Conservation (phyloP, 2,329 filamentous ascomycete species). For the Phaeomoniella chlamydospora region DNA sequence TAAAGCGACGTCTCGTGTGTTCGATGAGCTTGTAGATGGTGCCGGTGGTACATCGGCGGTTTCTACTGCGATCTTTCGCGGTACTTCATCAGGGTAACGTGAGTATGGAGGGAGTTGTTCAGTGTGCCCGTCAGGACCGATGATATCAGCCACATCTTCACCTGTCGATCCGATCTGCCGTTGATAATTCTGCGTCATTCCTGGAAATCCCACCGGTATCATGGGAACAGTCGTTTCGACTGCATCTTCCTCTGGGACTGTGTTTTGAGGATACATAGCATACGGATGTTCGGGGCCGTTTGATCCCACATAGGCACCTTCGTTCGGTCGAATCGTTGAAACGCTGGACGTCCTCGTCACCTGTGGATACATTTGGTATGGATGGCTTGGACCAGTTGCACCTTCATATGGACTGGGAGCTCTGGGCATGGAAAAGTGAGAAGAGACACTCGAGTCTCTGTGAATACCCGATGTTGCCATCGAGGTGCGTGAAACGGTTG, state of each 20-base stretch:
- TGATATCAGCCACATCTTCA: conserved; percentile 74
- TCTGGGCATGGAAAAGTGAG: conserved; percentile 28
- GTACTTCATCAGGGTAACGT: conserved; percentile 66
- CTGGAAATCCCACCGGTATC: conserved; percentile 62
- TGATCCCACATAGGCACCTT: conserved; percentile 44
- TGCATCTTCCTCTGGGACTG: conserved; percentile 42
- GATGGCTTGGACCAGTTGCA: conserved; percentile 62
- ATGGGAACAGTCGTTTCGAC: conserved; percentile 18
- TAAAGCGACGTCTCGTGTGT: conserved; percentile 34
- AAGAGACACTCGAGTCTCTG: conserved; percentile 28
- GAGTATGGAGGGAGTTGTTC: conserved; percentile 89
- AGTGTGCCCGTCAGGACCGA: conserved; percentile 75
- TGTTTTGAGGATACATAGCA: conserved; percentile 71
- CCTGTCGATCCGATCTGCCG: conserved; percentile 55
- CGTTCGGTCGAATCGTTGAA: conserved; percentile 47
- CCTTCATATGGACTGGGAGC: conserved; percentile 53
- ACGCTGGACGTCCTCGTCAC: conserved; percentile 46
- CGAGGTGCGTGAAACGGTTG: conserved; percentile 7
- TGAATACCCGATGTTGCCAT: conserved; percentile 17
- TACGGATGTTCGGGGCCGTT: conserved; percentile 72
- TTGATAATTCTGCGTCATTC: conserved; percentile 51
- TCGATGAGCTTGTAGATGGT: conserved; percentile 22
- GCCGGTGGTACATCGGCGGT: conserved; percentile 9
- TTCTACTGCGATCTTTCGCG: conserved; percentile 31
- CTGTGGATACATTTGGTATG: conserved; percentile 75